A percentile compares a stretch with the other conserved stretches of the same genome.
These are phyloP conservation scores for Polychaeton citri DNA, from an alignment of 2,329 filamentous ascomycete species.

Conservation along the genomic window DNA sequence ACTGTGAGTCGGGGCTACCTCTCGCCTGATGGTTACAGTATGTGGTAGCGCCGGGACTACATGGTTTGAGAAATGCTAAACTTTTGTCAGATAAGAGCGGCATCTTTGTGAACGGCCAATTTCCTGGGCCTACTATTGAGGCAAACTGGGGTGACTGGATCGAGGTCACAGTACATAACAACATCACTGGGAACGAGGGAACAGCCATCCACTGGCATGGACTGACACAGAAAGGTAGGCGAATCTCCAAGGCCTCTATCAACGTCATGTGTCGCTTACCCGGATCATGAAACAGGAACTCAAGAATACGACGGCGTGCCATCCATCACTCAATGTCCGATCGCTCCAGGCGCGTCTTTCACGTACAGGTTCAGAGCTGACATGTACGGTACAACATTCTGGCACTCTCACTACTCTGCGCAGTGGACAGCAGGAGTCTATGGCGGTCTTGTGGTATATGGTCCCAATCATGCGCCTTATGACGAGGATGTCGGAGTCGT, in stretches of 20 bases:
- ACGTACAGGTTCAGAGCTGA: slow-evolving; percentile 26
- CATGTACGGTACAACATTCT: slow-evolving; percentile 22
- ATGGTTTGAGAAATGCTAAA: too few species aligned
- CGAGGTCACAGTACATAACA: slow-evolving; percentile 22
- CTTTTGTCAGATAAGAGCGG: too few species aligned
- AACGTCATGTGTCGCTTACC: not conserved
- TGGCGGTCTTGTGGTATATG: slow-evolving; percentile 19
- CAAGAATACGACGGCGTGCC: slow-evolving; percentile 30
- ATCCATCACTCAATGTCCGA: slow-evolving; percentile 27
- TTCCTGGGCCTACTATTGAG: slow-evolving; percentile 14
- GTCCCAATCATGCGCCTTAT: slow-evolving; percentile 23
- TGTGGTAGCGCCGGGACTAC: too few species aligned
- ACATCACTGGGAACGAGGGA: slow-evolving; percentile 18
- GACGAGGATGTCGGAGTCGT: slow-evolving; percentile 26
- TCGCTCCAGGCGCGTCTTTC: slow-evolving; percentile 26
- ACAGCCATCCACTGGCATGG: slow-evolving; percentile 33
- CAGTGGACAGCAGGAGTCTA: slow-evolving; percentile 17
- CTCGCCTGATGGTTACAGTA: too few species aligned
- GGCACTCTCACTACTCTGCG: slow-evolving; percentile 24
- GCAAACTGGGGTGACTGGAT: slow-evolving; percentile 29
- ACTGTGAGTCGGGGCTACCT: too few species aligned
- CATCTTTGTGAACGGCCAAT: slow-evolving; percentile 12
- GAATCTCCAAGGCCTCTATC: too few species aligned
- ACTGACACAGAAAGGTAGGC: too few species aligned
- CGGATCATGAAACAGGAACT: slow-evolving; percentile 20